Conservation (phyloP, 352 stramenopile species). For the Pilasporangium apinafurcum region DNA sequence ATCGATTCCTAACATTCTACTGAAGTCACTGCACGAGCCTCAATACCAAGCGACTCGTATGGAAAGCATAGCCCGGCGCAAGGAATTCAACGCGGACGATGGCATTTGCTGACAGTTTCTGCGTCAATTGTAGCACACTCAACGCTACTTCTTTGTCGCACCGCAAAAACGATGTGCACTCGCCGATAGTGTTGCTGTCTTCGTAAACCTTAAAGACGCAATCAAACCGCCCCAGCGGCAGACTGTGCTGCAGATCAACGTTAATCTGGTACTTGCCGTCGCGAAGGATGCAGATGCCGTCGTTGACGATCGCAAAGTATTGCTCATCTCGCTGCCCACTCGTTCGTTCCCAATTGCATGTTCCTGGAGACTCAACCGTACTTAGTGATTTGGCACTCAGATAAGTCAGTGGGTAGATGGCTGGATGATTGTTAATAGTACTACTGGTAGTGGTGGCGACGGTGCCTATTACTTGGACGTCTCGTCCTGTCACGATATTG, state of each 20-base stretch:
- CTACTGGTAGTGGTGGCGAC: background rate
- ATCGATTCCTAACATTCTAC: no score
- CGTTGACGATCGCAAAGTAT: constrained; percentile 19
- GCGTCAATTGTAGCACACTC: constrained; percentile 18
- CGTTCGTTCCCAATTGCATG: constrained; percentile 19
- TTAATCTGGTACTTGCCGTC: constrained; percentile 22
- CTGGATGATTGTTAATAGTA: background rate
- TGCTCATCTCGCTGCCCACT: constrained; percentile 7
- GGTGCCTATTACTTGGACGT: background rate
- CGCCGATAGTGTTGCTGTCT: constrained; percentile 10
- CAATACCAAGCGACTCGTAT: constrained; percentile 2
- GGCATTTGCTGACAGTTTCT: constrained; percentile 11
- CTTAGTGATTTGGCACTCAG: constrained; percentile 11
- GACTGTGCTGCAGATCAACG: constrained; percentile 20
- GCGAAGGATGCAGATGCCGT: constrained; percentile 16
- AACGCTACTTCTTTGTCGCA: constrained; percentile 8
- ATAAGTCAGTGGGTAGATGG: constrained; percentile 16
- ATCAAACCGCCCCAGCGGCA: background rate
- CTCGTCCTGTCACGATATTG: background rate
- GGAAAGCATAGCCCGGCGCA: constrained; percentile 11
- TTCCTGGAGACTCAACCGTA: constrained; percentile 8
- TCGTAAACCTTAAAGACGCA: constrained; percentile 28
- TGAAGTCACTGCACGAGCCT: no score
- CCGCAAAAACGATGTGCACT: constrained; percentile 11
- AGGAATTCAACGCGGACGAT: constrained; percentile 22